Conservation (phyloP, 768 basidiomycete genomes). For the Calocybe gangraenosa region DNA sequence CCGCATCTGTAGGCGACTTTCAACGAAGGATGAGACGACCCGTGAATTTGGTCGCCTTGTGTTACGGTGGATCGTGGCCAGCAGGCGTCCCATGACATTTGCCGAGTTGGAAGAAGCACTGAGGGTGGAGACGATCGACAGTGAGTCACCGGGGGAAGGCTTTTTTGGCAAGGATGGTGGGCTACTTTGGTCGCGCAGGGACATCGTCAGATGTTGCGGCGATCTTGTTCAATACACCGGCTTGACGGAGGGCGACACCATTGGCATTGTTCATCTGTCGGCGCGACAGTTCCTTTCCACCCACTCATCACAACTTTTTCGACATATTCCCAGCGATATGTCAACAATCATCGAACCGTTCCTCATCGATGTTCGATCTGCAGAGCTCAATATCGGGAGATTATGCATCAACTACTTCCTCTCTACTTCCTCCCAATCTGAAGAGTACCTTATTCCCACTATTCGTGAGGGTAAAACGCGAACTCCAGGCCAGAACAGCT, state of each 20-base stretch:
- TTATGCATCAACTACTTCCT: not conserved
- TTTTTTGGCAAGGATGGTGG: not conserved
- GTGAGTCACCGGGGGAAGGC: not conserved
- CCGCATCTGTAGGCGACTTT: conserved; percentile 1
- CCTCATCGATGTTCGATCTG: not conserved
- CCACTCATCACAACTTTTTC: not conserved
- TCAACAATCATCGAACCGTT: not conserved
- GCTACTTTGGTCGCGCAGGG: too few species aligned
- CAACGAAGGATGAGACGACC: not conserved
- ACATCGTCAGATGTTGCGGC: too few species aligned
- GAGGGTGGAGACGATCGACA: not conserved
- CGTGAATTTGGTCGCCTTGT: too few species aligned
- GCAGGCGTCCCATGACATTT: too few species aligned
- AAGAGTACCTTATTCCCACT: not conserved
- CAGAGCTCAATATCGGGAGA: not conserved
- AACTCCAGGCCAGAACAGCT: not conserved
- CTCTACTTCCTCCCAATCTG: not conserved
- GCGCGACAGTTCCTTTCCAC: too few species aligned
- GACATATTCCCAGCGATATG: not conserved
- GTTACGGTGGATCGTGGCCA: too few species aligned
- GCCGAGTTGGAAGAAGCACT: not conserved
- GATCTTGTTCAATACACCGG: too few species aligned
- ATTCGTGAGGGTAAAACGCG: not conserved
- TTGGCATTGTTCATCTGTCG: too few species aligned
- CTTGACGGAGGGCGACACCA: too few species aligned